Conservation (phyloP, 345 rosid genomes). For the Gynandropsis gynandra region DNA sequence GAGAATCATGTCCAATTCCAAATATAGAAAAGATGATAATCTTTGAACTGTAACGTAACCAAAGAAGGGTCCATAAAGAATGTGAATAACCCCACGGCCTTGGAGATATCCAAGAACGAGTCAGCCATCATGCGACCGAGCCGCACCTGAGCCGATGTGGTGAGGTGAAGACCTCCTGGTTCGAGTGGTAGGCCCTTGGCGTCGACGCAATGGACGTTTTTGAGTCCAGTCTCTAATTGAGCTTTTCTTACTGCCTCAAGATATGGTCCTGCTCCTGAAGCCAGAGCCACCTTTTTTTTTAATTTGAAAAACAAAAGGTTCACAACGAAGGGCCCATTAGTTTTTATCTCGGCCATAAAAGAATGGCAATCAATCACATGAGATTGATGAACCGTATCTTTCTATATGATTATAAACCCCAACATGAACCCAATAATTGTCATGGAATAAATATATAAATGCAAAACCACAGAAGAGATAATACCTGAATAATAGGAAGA, state of each 20-base stretch:
- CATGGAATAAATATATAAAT: no score
- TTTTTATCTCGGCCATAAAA: no score
- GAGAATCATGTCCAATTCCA: no score
- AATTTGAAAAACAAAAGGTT: neutral
- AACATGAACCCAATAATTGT: no score
- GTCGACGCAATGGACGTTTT: slow-evolving; percentile 55
- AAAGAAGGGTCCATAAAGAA: no score
- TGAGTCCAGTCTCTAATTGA: slow-evolving; percentile 38
- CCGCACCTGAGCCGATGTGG: slow-evolving; percentile 59
- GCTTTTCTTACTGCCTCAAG: slow-evolving; percentile 53
- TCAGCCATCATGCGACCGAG: slow-evolving; percentile 58
- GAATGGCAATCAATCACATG: no score
- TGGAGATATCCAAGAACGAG: slow-evolving; percentile 35
- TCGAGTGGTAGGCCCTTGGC: slow-evolving; percentile 65
- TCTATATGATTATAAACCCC: no score
- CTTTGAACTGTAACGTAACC: no score
- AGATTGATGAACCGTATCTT: no score
- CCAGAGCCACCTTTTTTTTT: slow-evolving; percentile 55
- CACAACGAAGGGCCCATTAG: neutral
- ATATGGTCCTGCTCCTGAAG: slow-evolving; percentile 52
- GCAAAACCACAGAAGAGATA: no score
- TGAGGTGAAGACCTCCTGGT: slow-evolving; percentile 65
- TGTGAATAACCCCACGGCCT: slow-evolving; percentile 11
- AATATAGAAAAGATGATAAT: no score
- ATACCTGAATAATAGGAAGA: slow-evolving; percentile 70